Base-by-base conservation (phyloP, 805 yeast species). In the Sugiyamaella americana region DNA sequence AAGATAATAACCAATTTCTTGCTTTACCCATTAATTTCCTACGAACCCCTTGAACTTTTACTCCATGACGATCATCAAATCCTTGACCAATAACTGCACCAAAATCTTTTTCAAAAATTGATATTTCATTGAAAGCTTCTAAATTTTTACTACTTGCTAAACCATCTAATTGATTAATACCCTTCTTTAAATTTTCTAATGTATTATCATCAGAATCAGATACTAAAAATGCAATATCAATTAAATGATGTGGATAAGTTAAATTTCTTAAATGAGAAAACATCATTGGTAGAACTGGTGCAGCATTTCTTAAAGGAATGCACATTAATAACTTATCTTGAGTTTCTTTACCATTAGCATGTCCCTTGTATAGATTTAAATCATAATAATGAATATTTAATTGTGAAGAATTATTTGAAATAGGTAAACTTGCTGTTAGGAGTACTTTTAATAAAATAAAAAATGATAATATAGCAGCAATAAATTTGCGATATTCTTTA, bases 11-110 rank as follows among this genome's bases (percentile, higher is more conserved):
- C 98, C 98, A 91, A 65, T 91, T 91, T 63, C 98, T 75, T 4
- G 97, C 97, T 49, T 88, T 74, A 3, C 95, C 98, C 98, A 91
- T 91, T 55, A 87, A 74, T 64, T 91, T 91, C 59, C 98, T 74
- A 63, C 98, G 75, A 39, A 94, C 94, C 10, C 96, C 98, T 65
- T 91, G 98, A 1, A 95, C 96, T 10, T 86, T 88, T 64, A 91
- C 89, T 1, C 96, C 96, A 63, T 91, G 97, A 61, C 98, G 74
- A 62, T 88, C 97, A 51, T 85, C 78, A 59, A 91, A 88, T 19
- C 91, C 84, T 68, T 91, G 98, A 49, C 97, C 96, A 52, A 91
- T 83, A 40, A 77, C 73, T 62, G 89, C 96, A 39, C 97, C 97
- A 62, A 89, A 89, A 66, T 91, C 96, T 62, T 87, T 89, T 64